Evolutionary conservation across 768 basidiomycete genomes (phyloP), one percentile per base, ranked within the genome.

Genomic region (Pleurotus ostreatus): DNA sequence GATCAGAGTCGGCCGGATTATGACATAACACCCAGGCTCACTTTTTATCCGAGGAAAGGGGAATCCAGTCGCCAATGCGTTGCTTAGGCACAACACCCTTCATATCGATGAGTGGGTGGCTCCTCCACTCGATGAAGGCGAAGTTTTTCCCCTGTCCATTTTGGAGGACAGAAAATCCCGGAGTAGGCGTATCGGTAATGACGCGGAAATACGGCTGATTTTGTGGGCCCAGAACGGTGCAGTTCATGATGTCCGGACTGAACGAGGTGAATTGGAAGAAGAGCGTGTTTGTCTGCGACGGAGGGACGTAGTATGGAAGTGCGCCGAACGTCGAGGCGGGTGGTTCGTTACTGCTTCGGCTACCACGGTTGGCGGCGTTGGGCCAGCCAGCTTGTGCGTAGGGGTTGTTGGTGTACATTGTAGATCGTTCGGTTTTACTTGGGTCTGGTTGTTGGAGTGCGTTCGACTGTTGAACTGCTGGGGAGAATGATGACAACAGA

Each of bases 291-390:
- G 73, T 62, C n/a, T 70, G 38, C 4, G 72, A 64, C 13, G 72
- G 47, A 38, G 71, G 56, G 30, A 69, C 52, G 0, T 80, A 77
- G 61, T 82, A 84, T 25, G 85, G 85, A 18, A 87, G 78, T 0
- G 84, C 84, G 5, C 85, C 85, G 62, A 80, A 83, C 57, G 85
- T 68, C 45, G 85, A 86, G 48, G 84, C 79, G 2, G 74, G 63
- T 4, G 71, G 63, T 18, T 56, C 56, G 37, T 58, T 52, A 22
- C 25, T n/a, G 15, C 22, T 41, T 64, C 63, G 65, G 2, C 57
- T 58, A n/a, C 60, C 53, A 25, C 67, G 69, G 25, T 60, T 63
- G 8, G 65, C 64, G 22, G 64, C 68, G 44, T 59, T 57, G 30
- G 51, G 51, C 51, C 51, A 53, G 37, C 51, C 51, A 53, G 51